Evolutionary conservation across 2,329 filamentous ascomycete genomes (phyloP).

Genomic region (Calonectria naviculata): DNA sequence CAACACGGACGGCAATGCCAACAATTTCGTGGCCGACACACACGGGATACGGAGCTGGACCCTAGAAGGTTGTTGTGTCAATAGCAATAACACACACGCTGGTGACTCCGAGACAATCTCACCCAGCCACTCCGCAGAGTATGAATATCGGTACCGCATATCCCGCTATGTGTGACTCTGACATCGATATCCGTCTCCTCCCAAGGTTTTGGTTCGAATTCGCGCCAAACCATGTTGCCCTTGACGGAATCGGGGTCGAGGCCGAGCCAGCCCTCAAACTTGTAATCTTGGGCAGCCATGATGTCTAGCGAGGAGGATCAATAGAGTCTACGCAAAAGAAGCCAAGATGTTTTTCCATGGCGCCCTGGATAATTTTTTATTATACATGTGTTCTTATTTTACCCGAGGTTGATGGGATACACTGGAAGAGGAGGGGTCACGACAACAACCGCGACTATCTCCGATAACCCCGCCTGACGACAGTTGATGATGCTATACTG

Average conservation of each 20-base stretch:
- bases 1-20: conserved; percentile 66
- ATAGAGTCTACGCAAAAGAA: not conserved
- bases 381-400: not conserved
- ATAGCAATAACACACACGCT: not conserved
- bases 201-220: conserved; percentile 72
- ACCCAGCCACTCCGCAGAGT: conserved; percentile 65
- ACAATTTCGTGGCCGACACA: conserved; percentile 76
- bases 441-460: not conserved
- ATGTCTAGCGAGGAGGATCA: not conserved
- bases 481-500: not conserved
- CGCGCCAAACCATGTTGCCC: conserved; percentile 64
- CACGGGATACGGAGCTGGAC: conserved; percentile 49
- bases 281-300: conserved; percentile 45
- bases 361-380: not conserved
- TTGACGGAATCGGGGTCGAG: conserved; percentile 51
- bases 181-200: conserved; percentile 74
- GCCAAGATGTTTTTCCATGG: too few species aligned
- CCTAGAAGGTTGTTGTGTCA: not conserved
- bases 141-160: conserved; percentile 72
- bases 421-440: not conserved
- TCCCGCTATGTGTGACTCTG: conserved; percentile 71
- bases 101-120: conserved; percentile 21
- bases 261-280: conserved; percentile 65
- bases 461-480: not conserved
- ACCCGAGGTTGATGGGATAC: conserved; percentile 6